Evolutionary conservation across 164 flowering plant species (phyloP).

Genomic region (Macadamia integrifolia): DNA sequence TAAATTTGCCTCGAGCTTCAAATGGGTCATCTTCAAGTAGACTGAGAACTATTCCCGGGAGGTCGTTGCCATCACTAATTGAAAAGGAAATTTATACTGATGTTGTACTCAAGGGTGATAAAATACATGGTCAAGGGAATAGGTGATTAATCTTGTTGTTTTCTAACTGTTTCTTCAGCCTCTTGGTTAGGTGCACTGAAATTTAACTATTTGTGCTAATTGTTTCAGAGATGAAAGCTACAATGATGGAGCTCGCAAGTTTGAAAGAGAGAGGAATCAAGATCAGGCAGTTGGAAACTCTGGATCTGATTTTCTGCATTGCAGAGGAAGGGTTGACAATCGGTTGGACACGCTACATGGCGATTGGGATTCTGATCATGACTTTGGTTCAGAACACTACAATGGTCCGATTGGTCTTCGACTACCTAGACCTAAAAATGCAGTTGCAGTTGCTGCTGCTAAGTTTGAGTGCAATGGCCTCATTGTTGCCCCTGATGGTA

Average conservation of each 20-base stretch:
- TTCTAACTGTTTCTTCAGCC: not conserved
- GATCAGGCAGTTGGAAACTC: conserved; percentile 38
- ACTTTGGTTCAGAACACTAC: conserved; percentile 31
- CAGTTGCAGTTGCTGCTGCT: conserved; percentile 20
- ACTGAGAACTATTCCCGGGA: conserved; percentile 23
- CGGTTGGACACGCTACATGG: conserved; percentile 21
- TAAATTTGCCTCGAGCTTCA: conserved; percentile 43
- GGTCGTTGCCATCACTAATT: conserved; percentile 22
- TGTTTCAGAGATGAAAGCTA: conserved; percentile 40
- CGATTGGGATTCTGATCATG: conserved; percentile 36
- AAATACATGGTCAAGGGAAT: conserved; percentile 36
- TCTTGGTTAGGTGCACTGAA: conserved; percentile 3
- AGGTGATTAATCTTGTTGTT: conserved; percentile 36
- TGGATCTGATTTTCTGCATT: conserved; percentile 30
- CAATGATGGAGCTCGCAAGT: conserved; percentile 28
- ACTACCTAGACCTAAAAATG: conserved; percentile 31
- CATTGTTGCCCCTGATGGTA: conserved; percentile 27
- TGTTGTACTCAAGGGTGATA: conserved; percentile 31
- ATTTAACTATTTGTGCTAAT: conserved; percentile 6
- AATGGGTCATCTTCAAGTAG: conserved; percentile 27
- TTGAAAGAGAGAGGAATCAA: conserved; percentile 38
- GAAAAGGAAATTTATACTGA: conserved; percentile 35
- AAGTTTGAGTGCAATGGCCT: conserved; percentile 27
- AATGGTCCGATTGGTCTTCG: conserved; percentile 29
- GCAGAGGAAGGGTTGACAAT: conserved; percentile 41